Evolutionary conservation across 1,284 basidiomycete species (phyloP).

Genomic region (Trametes hirsuta): DNA sequence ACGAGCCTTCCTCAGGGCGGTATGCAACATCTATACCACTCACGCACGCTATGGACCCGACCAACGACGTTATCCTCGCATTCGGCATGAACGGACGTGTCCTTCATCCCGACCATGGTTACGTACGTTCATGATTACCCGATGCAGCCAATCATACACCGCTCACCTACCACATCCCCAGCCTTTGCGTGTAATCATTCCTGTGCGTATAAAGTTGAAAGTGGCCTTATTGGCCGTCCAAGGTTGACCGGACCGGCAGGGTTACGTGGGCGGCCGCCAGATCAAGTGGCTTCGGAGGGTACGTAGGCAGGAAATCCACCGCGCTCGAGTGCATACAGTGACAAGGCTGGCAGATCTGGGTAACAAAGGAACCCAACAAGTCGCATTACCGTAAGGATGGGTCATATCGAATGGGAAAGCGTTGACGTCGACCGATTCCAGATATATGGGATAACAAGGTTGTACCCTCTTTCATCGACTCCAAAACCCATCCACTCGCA

Average conservation of each 20-base stretch:
- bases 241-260: slow-evolving; percentile 4
- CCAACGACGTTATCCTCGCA: slow-evolving; percentile 31
- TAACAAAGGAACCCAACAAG: slow-evolving; percentile 25
- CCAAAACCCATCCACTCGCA: slow-evolving; percentile 25
- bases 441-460: slow-evolving; percentile 32
- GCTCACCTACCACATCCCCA: background rate
- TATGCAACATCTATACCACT: slow-evolving; percentile 32
- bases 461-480: slow-evolving; percentile 28
- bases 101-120: slow-evolving; percentile 31
- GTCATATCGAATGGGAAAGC: too few species aligned
- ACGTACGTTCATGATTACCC: slow-evolving; percentile 12
- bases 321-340: background rate
- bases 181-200: slow-evolving; percentile 30
- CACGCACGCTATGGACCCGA: slow-evolving; percentile 26
- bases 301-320: background rate
- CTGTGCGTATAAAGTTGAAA: slow-evolving; percentile 7
- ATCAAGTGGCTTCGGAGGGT: slow-evolving; percentile 33
- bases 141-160: too few species aligned
- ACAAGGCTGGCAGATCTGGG: slow-evolving; percentile 18
- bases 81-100: slow-evolving; percentile 31
- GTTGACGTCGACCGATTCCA: background rate
- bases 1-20: slow-evolving; percentile 25
- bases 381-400: slow-evolving; percentile 26
- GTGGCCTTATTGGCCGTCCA: too few species aligned
- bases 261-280: slow-evolving; percentile 31